A percentile compares a stretch with the other conserved stretches of the same genome.
Evolutionary conservation across 208 protist species (phyloP).

Genomic region (Naegleria gruberi): DNA sequence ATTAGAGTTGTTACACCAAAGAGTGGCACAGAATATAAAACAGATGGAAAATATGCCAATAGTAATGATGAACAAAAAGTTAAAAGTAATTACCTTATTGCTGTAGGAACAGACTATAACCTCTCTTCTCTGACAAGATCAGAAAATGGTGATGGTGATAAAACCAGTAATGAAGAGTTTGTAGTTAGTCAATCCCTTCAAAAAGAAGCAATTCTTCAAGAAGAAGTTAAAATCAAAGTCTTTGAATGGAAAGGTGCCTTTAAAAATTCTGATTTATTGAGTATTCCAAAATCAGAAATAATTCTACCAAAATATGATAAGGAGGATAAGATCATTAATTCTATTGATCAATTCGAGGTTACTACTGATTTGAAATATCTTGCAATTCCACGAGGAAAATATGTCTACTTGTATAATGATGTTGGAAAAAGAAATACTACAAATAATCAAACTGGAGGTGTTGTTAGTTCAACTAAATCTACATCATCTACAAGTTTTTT

Average conservation of each 20-base stretch:
- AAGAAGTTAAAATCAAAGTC: not conserved
- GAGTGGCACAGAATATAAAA: not conserved
- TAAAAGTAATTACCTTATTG: not conserved
- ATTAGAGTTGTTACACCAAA: not conserved
- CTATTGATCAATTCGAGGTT: not conserved
- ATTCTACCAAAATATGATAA: not conserved
- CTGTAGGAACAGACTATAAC: not conserved
- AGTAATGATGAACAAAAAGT: not conserved
- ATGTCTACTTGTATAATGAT: not conserved
- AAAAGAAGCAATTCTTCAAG: not conserved
- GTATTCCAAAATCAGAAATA: not conserved
- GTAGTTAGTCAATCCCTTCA: not conserved
- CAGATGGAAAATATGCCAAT: not conserved
- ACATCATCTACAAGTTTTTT: too few species aligned
- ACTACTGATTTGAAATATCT: not conserved
- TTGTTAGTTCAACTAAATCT: not conserved
- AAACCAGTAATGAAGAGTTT: not conserved
- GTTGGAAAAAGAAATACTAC: not conserved
- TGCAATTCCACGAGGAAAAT: not conserved
- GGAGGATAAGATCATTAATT: not conserved
- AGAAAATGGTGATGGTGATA: not conserved
- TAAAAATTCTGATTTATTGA: not conserved
- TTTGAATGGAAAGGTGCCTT: not conserved
- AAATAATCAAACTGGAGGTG: not conserved
- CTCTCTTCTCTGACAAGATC: not conserved